Evolutionary conservation across 2,329 filamentous ascomycete species (phyloP), one percentile per base, ranked within the genome.

Genomic region (Sporothrix dimorphospora): DNA sequence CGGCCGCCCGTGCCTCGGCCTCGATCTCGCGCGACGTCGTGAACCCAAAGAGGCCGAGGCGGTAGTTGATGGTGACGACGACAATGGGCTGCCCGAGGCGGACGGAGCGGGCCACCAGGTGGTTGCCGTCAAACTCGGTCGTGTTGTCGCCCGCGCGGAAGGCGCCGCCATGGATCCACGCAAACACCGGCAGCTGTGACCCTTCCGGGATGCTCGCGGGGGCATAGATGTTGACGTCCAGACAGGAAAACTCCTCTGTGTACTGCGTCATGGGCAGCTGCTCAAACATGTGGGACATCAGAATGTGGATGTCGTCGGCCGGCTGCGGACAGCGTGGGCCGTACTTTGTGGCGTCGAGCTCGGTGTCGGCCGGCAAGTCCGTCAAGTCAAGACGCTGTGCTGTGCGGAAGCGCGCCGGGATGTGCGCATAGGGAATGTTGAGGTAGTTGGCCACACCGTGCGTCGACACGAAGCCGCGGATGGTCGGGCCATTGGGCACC

Each of bases 61-160:
- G 77, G 71, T 78, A 79, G 73, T 79, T 77, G 61, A 79, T 76
- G n/a, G 77, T 72, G 40, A 79, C 77, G 4, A 75, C 76, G 16
- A 79, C 51, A 21, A 79, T 76, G n/a, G 77, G 75, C 63, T 55
- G 76, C 63, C 75, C 74, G 47, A 76, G 77, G 66, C 71, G 72
- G 21, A 78, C 75, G 63, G 78, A 71, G 8, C 72, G 69, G 16
- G 67, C 70, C 14, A 72, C 71, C 7, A 70, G 38, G 27, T 71
- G 72, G 61, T 73, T 74, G 8, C 73, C 73, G 51, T 73, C 72
- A 40, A 69, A 69, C 51, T 74, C 73, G 24, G 69, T 71, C 30
- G 71, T 72, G 30, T 72, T 72, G 59, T 68, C 70, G 34, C 73
- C 71, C 1, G 27, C 49, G 2, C 42, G 40, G 24, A 72, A 74